These are phyloP conservation scores for Thraustochytrium sp. DNA, from an alignment of 352 stramenopile species.

Conservation along the genomic window DNA sequence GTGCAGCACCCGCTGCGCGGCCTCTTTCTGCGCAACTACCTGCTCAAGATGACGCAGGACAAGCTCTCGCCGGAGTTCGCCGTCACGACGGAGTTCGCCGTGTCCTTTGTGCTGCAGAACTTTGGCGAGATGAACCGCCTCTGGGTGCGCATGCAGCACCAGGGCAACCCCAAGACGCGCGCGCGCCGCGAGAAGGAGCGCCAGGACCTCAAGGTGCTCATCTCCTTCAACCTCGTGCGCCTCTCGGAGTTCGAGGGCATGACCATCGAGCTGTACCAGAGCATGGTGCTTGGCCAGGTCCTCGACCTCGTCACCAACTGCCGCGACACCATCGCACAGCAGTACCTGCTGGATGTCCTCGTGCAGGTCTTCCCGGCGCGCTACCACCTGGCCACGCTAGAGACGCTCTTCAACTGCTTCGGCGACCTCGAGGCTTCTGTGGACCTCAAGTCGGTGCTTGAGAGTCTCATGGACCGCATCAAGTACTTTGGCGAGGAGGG, in stretches of 20 bases:
- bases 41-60: conserved; percentile 83
- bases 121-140: conserved; percentile 95
- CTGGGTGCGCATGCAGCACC: conserved; percentile 96
- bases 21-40: conserved; percentile 95
- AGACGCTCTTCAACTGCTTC: conserved; percentile 73
- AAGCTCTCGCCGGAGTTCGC: conserved; percentile 86
- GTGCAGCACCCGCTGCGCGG: conserved; percentile 95
- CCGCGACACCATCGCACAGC: conserved; percentile 90
- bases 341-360: conserved; percentile 97
- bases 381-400: conserved; percentile 92
- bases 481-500: conserved; percentile 65
- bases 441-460: conserved; percentile 80
- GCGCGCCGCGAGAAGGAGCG: conserved; percentile 69
- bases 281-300: conserved; percentile 74
- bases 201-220: conserved; percentile 90
- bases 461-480: conserved; percentile 86
- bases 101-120: conserved; percentile 94
- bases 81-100: conserved; percentile 71
- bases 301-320: conserved; percentile 88
- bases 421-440: conserved; percentile 79
- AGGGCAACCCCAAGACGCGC: conserved; percentile 67
- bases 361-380: conserved; percentile 96
- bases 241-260: conserved; percentile 91
- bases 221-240: conserved; percentile 93
- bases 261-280: conserved; percentile 76